A percentile compares a stretch with the other conserved stretches of the same genome.
Evolutionary conservation across 805 yeast genomes (phyloP).

Genomic region (Metschnikowia borealis): DNA sequence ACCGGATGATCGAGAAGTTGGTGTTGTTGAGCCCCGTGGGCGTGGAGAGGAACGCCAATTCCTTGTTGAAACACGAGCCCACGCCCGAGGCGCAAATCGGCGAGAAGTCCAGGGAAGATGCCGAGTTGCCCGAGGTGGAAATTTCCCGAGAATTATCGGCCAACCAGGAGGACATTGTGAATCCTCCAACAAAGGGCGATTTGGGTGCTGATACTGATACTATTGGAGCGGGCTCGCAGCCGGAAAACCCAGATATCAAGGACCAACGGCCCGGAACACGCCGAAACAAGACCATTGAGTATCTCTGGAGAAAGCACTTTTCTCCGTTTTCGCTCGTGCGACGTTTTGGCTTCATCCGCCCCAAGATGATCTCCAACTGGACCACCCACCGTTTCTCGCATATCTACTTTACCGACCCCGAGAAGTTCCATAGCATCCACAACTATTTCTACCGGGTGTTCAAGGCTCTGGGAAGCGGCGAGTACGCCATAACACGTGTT

Average conservation of each 20-base stretch:
- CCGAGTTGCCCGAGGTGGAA: constrained; percentile 10
- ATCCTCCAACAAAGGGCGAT: background rate
- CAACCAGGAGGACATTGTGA: constrained; percentile 27
- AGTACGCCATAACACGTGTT: constrained; percentile 56
- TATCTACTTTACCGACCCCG: constrained; percentile 31
- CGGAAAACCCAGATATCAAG: background rate
- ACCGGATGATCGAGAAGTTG: constrained; percentile 32
- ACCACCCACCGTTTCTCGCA: constrained; percentile 44
- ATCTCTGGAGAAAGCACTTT: constrained; percentile 48
- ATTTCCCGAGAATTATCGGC: constrained; percentile 18
- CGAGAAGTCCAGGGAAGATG: constrained; percentile 16
- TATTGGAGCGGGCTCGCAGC: background rate
- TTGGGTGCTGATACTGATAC: background rate
- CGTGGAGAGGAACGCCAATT: constrained; percentile 32
- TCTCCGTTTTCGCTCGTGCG: constrained; percentile 56
- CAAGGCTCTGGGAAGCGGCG: constrained; percentile 59
- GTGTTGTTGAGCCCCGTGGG: constrained; percentile 43
- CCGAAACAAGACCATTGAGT: constrained; percentile 26
- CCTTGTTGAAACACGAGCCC: constrained; percentile 23
- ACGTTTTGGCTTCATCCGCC: constrained; percentile 49
- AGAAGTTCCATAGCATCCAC: constrained; percentile 42
- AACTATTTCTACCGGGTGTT: constrained; percentile 52
- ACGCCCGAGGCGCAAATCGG: constrained; percentile 11
- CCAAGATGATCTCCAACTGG: constrained; percentile 52
- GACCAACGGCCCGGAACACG: constrained; percentile 6